These are phyloP conservation scores for Nakaseomyces sp. DNA, from an alignment of 1,139 yeast genomes.

Conservation along the genomic window DNA sequence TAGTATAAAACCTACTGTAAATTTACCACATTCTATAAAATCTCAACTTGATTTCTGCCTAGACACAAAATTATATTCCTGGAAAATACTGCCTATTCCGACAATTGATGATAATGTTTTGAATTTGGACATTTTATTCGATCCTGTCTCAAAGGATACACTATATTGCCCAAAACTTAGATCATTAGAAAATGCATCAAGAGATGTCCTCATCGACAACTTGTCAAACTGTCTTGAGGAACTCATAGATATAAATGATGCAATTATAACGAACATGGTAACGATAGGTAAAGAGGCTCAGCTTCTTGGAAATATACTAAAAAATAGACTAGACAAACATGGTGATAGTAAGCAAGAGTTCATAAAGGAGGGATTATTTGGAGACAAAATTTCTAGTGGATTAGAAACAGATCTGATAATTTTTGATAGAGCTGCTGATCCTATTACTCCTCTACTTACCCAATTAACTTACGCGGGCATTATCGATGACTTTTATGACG, in stretches of 20 bases:
- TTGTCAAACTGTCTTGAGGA: slow-evolving; percentile 21
- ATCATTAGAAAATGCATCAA: slow-evolving; percentile 23
- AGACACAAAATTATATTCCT: slow-evolving; percentile 11
- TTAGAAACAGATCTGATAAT: slow-evolving; percentile 52
- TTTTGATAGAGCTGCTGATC: slow-evolving; percentile 70
- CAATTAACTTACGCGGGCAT: slow-evolving; percentile 81
- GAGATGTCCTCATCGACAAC: slow-evolving; percentile 23
- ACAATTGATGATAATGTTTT: slow-evolving; percentile 23
- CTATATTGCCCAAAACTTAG: slow-evolving; percentile 19
- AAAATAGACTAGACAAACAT: slow-evolving; percentile 14
- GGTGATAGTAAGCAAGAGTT: slow-evolving; percentile 16
- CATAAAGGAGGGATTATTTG: slow-evolving; percentile 24
- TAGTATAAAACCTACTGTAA: slow-evolving; percentile 1
- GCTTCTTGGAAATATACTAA: slow-evolving; percentile 16
- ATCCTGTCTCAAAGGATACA: slow-evolving; percentile 17
- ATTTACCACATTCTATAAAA: slow-evolving; percentile 19
- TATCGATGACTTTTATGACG: slow-evolving; percentile 51
- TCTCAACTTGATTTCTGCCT: slow-evolving; percentile 13
- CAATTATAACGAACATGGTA: slow-evolving; percentile 22
- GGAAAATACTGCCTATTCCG: slow-evolving; percentile 23
- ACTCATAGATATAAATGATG: slow-evolving; percentile 18
- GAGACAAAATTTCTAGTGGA: slow-evolving; percentile 32
- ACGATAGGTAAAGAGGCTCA: slow-evolving; percentile 24
- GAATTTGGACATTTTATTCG: slow-evolving; percentile 17
- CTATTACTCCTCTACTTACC: slow-evolving; percentile 57